phyloP scores from a whole-genome alignment of 2,329 filamentous ascomycete species.

The Trichoderma guizhouense region DNA sequence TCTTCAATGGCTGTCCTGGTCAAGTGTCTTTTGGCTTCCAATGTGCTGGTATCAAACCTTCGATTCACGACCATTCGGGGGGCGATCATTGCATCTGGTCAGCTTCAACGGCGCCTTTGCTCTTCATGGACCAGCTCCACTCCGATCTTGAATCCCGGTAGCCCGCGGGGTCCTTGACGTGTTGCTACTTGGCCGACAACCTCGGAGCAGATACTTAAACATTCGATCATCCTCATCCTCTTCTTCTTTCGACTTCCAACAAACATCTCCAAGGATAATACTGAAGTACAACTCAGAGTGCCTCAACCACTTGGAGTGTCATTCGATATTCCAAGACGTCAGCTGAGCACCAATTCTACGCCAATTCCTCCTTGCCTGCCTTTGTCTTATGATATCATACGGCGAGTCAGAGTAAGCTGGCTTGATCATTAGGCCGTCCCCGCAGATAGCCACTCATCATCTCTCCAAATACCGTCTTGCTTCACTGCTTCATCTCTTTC shows the following conservation, averaged over 20 bases:
- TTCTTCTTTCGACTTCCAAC: background rate
- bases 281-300: background rate
- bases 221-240: background rate
- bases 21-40: background rate
- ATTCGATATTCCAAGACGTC: background rate
- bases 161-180: background rate
- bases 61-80: background rate
- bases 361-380: background rate
- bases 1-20: background rate
- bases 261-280: background rate
- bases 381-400: background rate
- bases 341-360: background rate
- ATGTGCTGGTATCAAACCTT: background rate
- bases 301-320: background rate
- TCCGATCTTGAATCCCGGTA: background rate
- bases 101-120: background rate
- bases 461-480: background rate
- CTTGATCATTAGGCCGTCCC: background rate
- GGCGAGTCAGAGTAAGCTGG: background rate
- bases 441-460: background rate
- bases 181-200: background rate
- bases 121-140: background rate
- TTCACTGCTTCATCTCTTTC: background rate
- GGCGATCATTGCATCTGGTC: background rate
- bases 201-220: conserved; percentile 7